Conservation (phyloP, 371 early-diverging fungal genomes). For the Apophysomyces elegans region DNA sequence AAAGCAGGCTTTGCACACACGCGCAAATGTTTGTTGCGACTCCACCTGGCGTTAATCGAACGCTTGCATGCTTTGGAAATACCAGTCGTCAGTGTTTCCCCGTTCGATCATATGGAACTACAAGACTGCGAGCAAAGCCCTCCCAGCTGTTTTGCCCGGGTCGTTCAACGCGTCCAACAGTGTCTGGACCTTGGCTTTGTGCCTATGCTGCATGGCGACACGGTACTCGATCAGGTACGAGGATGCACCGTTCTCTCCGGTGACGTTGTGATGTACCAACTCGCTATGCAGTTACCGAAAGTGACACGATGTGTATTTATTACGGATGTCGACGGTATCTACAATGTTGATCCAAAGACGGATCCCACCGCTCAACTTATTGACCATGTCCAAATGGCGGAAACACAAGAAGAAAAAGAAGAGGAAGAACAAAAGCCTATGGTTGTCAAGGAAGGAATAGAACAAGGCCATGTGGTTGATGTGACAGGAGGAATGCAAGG, state of each 20-base stretch:
- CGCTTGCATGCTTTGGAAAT: conserved; percentile 30
- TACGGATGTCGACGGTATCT: conserved; percentile 56
- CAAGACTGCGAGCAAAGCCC: conserved; percentile 29
- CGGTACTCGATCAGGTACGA: conserved; percentile 38
- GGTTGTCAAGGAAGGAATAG: not conserved
- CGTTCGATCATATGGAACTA: conserved; percentile 44
- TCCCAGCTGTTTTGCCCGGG: conserved; percentile 13
- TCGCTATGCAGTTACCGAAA: conserved; percentile 27
- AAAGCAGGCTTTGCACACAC: conserved; percentile 38
- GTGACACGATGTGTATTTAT: conserved; percentile 51
- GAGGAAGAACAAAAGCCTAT: not conserved
- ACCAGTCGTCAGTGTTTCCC: conserved; percentile 40
- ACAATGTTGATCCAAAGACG: conserved; percentile 44
- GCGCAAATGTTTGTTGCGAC: conserved; percentile 28
- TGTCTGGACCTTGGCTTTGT: conserved; percentile 43
- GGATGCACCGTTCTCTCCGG: conserved; percentile 56
- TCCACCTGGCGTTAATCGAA: conserved; percentile 28
- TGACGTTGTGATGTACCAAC: conserved; percentile 47
- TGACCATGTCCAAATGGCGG: conserved; percentile 13
- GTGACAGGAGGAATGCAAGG: conserved; percentile 56
- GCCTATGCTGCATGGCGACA: conserved; percentile 56
- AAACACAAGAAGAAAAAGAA: not conserved
- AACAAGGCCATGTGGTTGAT: conserved; percentile 24
- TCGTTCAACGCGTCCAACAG: conserved; percentile 24
- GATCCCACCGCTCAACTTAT: conserved; percentile 22